phyloP scores from a whole-genome alignment of 179 eudicot genomes.

The Patellifolia procumbens region DNA sequence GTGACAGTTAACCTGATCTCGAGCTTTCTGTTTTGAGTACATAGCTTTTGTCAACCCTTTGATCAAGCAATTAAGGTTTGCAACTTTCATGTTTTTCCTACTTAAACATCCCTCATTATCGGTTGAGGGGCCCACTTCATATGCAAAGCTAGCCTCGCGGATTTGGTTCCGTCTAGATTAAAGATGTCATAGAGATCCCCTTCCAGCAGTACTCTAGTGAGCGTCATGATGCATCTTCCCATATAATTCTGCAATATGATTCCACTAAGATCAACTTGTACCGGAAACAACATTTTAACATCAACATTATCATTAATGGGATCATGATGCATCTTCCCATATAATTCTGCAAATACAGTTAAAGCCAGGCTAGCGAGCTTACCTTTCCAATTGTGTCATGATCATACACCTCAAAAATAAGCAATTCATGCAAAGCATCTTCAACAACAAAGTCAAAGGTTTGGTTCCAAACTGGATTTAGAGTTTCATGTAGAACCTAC shows the following conservation, averaged over 20 bases:
- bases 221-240: conserved; percentile 81
- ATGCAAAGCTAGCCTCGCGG: conserved; percentile 65
- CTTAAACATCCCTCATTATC: conserved; percentile 56
- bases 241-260: conserved; percentile 57
- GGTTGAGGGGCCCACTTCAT: conserved; percentile 79
- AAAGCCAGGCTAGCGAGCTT: neutral
- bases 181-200: conserved; percentile 68
- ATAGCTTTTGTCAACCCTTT: neutral
- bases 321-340: conserved; percentile 78
- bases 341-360: conserved; percentile 51
- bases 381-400: conserved; percentile 97
- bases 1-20: neutral
- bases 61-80: neutral
- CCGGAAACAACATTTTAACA: no score
- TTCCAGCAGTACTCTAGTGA: conserved; percentile 67
- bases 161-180: conserved; percentile 57
- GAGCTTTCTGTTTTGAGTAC: neutral
- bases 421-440: conserved; percentile 82
- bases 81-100: neutral
- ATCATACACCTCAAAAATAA: conserved; percentile 76
- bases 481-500: conserved; percentile 74
- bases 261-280: neutral
- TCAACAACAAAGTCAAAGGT: conserved; percentile 90
- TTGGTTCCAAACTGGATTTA: conserved; percentile 94
- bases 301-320: no score